phyloP scores from a whole-genome alignment of 139 green algal species.

The Chlorella sorokiniana region DNA sequence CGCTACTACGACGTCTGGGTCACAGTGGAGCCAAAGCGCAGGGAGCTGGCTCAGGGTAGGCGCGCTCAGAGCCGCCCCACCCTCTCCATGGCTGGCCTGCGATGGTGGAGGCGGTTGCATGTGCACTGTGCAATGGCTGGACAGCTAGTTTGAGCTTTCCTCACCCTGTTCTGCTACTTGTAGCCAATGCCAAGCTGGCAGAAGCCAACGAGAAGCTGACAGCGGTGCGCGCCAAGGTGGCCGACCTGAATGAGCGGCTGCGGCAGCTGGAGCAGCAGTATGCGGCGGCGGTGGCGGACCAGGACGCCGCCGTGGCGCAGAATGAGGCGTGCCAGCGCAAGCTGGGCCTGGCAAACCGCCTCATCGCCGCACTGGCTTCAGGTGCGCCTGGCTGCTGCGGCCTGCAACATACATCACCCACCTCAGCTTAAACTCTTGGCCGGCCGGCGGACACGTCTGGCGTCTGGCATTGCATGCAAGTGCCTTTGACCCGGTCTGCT shows the following conservation, averaged over 20 bases:
- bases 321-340: slow-evolving; percentile 55
- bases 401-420: not conserved
- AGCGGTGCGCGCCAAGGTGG: slow-evolving; percentile 77
- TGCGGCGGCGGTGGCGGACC: slow-evolving; percentile 87
- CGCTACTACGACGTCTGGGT: slow-evolving; percentile 88
- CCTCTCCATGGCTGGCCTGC: not conserved
- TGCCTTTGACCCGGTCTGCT: not conserved
- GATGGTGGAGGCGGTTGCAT: not conserved
- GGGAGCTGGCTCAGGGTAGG: slow-evolving; percentile 67
- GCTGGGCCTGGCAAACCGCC: slow-evolving; percentile 82
- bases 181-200: slow-evolving; percentile 84
- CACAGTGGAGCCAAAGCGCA: slow-evolving; percentile 79
- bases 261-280: slow-evolving; percentile 77
- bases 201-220: slow-evolving; percentile 85
- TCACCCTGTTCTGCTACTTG: slow-evolving; percentile 1
- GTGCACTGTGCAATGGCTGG: not conserved
- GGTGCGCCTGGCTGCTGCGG: slow-evolving; percentile 56
- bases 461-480: not conserved
- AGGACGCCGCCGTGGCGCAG: slow-evolving; percentile 82
- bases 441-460: not conserved
- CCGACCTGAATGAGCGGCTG: slow-evolving; percentile 82
- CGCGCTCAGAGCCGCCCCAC: not conserved
- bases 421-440: not conserved
- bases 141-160: not conserved
- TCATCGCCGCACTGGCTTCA: slow-evolving; percentile 87